These are phyloP conservation scores for Alternaria tenuissima DNA, from an alignment of 2,329 filamentous ascomycete genomes.

Conservation along the genomic window DNA sequence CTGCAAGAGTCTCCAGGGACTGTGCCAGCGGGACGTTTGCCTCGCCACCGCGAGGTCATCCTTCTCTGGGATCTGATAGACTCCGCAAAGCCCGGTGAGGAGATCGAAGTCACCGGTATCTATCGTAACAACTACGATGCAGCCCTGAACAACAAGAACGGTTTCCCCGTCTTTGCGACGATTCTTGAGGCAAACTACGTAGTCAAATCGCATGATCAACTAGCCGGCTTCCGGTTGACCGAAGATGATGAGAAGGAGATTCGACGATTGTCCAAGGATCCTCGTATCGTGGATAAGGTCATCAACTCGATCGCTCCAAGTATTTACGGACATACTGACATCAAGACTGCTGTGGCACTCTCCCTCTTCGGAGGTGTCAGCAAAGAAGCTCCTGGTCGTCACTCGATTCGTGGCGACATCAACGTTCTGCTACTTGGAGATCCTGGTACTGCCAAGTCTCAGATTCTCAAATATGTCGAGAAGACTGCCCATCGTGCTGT, in stretches of 20 bases:
- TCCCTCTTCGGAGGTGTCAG: conserved; percentile 95
- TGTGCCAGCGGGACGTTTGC: conserved; percentile 92
- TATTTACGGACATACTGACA: conserved; percentile 95
- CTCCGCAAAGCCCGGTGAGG: conserved; percentile 94
- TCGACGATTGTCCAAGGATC: conserved; percentile 84
- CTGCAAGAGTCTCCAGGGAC: conserved; percentile 97
- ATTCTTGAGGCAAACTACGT: conserved; percentile 98
- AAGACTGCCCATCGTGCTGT: conserved; percentile 97
- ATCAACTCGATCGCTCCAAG: conserved; percentile 93
- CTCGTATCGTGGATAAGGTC: conserved; percentile 90
- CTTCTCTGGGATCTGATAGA: conserved; percentile 97
- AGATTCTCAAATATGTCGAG: conserved; percentile 96
- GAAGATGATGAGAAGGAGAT: conserved; percentile 95
- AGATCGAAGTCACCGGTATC: conserved; percentile 95
- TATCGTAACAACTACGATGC: conserved; percentile 99
- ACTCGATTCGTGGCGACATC: conserved; percentile 95
- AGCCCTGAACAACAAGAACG: conserved; percentile 97
- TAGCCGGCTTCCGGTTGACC: conserved; percentile 93
- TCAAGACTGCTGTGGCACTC: conserved; percentile 95
- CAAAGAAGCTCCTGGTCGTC: conserved; percentile 87
- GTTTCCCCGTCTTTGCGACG: conserved; percentile 97
- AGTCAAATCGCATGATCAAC: conserved; percentile 95
- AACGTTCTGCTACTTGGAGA: conserved; percentile 96
- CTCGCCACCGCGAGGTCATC: conserved; percentile 91
- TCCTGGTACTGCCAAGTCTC: conserved; percentile 96